phyloP scores from a whole-genome alignment of 192 early-diverging fungal genomes.

The Entomortierella beljakovae region DNA sequence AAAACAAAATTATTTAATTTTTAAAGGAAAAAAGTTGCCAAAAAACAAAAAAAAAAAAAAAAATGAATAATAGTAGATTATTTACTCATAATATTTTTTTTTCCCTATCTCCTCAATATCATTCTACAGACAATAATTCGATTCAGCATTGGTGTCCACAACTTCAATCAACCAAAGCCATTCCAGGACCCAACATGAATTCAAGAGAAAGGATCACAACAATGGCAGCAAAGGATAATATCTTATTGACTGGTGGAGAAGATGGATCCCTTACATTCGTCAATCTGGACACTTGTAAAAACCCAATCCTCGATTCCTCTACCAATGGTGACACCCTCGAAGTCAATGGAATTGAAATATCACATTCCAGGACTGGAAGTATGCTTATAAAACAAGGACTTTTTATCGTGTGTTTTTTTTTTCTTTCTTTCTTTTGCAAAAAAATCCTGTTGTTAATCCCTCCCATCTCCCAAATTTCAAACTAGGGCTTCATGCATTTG shows the following conservation, averaged over 20 bases:
- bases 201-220: conserved; percentile 26
- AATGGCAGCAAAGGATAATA: conserved; percentile 40
- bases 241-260: conserved; percentile 27
- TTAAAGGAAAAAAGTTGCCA: no score
- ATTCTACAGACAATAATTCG: conserved; percentile 44
- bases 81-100: no score
- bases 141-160: conserved; percentile 63
- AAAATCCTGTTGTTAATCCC: background rate
- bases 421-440: background rate
- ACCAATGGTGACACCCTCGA: conserved; percentile 13
- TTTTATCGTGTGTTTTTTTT: background rate
- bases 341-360: conserved; percentile 44
- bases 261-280: conserved; percentile 37
- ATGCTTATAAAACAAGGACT: background rate
- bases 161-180: conserved; percentile 27
- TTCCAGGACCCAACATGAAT: conserved; percentile 17
- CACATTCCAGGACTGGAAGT: conserved; percentile 41
- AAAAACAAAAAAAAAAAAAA: no score
- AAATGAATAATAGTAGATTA: no score
- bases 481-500: conserved; percentile 29
- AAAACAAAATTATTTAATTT: no score
- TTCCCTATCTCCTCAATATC: background rate
- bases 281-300: conserved; percentile 26
- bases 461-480: background rate
- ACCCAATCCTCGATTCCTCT: conserved; percentile 25